Evolutionary conservation across 2,329 filamentous ascomycete species (phyloP).

Genomic region (Lasiodiplodia hormozganensis): DNA sequence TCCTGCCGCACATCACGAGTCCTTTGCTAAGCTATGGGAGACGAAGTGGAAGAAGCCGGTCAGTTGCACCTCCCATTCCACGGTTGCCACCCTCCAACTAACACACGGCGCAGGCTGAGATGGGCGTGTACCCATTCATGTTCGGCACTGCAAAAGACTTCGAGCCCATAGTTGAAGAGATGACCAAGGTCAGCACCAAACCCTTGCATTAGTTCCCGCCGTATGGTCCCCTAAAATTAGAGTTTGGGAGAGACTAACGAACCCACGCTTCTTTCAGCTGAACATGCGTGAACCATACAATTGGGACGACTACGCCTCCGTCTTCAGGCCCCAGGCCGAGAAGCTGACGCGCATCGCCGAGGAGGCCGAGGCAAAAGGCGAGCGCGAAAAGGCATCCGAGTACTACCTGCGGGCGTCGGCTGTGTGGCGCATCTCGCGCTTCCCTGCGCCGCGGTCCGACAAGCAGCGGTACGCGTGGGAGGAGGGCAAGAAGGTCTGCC

Average conservation of each 20-base stretch:
- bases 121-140: conserved; percentile 76
- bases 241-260: neutral
- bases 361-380: conserved; percentile 55
- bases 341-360: conserved; percentile 62
- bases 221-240: conserved; percentile 33
- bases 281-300: conserved; percentile 69
- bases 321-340: conserved; percentile 67
- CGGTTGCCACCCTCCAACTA: neutral
- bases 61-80: conserved; percentile 36
- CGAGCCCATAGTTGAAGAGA: conserved; percentile 68
- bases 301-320: conserved; percentile 68
- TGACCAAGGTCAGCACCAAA: conserved; percentile 59
- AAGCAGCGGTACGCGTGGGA: conserved; percentile 69
- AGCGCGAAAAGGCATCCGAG: conserved; percentile 62
- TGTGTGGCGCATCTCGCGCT: conserved; percentile 75
- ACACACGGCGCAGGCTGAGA: conserved; percentile 45
- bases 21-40: conserved; percentile 66
- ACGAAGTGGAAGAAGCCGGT: conserved; percentile 77
- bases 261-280: conserved; percentile 43
- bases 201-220: conserved; percentile 20
- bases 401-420: conserved; percentile 73
- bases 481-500: conserved; percentile 68
- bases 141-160: conserved; percentile 74
- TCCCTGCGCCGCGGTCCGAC: conserved; percentile 62
- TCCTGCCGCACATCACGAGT: conserved; percentile 55